Conservation (phyloP, 2,329 filamentous ascomycete species). For the Curvularia lunata region DNA sequence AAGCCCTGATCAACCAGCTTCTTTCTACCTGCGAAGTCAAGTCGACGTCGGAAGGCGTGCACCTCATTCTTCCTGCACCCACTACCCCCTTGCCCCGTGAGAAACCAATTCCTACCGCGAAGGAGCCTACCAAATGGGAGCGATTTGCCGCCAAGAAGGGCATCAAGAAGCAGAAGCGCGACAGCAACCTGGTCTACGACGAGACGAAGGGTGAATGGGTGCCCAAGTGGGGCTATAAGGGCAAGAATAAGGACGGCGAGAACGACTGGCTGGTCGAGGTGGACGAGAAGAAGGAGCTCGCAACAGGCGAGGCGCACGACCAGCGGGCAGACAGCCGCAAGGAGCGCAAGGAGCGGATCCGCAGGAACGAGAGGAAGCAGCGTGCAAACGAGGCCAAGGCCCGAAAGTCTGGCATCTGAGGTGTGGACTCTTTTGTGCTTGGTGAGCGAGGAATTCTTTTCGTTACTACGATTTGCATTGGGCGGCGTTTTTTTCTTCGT, state of each 20-base stretch:
- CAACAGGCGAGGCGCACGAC: conserved; percentile 66
- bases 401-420: conserved; percentile 57
- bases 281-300: conserved; percentile 71
- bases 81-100: conserved; percentile 81
- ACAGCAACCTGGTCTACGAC: conserved; percentile 83
- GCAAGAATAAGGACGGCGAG: conserved; percentile 82
- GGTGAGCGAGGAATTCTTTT: not conserved
- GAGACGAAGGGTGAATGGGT: conserved; percentile 87
- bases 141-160: conserved; percentile 96
- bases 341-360: conserved; percentile 59
- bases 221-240: conserved; percentile 94
- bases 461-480: not conserved
- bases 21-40: conserved; percentile 84
- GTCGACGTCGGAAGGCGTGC: conserved; percentile 71
- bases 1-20: conserved; percentile 92
- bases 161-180: conserved; percentile 85
- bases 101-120: conserved; percentile 84
- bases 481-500: not conserved
- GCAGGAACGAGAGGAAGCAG: conserved; percentile 53
- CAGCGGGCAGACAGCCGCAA: conserved; percentile 65
- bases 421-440: not conserved
- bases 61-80: conserved; percentile 75
- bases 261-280: conserved; percentile 92
- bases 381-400: conserved; percentile 68
- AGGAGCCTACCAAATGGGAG: conserved; percentile 91